Conservation (phyloP, 305 asterid species). For the Solanum hybrid region DNA sequence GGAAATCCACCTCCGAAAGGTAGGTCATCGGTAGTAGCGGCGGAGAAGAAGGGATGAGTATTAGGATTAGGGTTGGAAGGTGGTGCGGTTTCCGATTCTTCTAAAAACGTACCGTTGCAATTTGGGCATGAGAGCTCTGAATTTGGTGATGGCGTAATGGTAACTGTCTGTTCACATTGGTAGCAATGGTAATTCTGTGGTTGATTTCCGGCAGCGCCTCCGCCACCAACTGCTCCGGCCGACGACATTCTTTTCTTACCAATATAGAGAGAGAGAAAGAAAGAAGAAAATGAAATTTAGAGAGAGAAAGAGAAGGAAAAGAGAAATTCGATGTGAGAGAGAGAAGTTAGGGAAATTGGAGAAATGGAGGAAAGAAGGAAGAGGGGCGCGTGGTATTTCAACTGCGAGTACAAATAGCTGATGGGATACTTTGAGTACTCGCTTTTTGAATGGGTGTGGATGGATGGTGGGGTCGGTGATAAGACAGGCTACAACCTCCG, state of each 20-base stretch:
- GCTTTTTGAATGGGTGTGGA: background rate
- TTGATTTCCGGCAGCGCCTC: constrained; percentile 13
- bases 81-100: constrained; percentile 43
- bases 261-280: background rate
- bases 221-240: constrained; percentile 23
- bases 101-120: constrained; percentile 48
- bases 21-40: constrained; percentile 3
- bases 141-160: constrained; percentile 36
- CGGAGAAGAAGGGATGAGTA: constrained; percentile 11
- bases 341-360: background rate
- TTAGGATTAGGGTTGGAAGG: constrained; percentile 11
- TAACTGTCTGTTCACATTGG: constrained; percentile 44
- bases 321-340: background rate
- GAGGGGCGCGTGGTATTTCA: background rate
- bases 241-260: constrained; percentile 30
- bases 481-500: background rate
- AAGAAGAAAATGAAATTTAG: background rate
- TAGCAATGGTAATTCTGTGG: constrained; percentile 39
- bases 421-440: background rate
- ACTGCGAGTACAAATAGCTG: background rate
- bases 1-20: constrained; percentile 1
- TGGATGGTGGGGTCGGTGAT: background rate
- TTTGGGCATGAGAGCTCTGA: constrained; percentile 54
- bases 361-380: background rate
- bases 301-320: background rate